phyloP scores from a whole-genome alignment of 495 filamentous ascomycete species.

The Lindgomyces ingoldianus region DNA sequence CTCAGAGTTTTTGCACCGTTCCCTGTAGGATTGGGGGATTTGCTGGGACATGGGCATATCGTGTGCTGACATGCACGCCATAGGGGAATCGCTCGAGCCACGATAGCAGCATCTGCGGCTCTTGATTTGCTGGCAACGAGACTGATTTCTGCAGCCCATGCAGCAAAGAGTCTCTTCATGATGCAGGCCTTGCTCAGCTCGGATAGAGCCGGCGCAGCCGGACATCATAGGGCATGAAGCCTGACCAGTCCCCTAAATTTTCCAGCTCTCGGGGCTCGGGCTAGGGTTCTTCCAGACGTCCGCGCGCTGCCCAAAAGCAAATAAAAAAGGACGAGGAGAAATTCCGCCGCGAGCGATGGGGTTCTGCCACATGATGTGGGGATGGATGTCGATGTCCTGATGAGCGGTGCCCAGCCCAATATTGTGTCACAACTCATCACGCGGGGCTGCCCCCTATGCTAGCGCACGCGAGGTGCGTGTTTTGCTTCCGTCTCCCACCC shows the following conservation, averaged over 20 bases:
- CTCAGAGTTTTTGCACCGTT: too few relatives aligned
- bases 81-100: too few relatives aligned
- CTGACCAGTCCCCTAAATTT: too few relatives aligned
- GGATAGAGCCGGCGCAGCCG: background rate
- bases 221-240: background rate
- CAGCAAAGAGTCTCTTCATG: background rate
- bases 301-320: background rate
- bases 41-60: too few relatives aligned
- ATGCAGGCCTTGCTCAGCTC: background rate
- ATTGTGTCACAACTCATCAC: conserved; percentile 24
- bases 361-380: background rate
- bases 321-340: background rate
- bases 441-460: conserved; percentile 3
- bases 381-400: background rate
- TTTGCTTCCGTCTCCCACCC: background rate
- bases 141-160: background rate
- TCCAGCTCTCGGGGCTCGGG: conserved; percentile 1
- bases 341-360: background rate
- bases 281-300: background rate
- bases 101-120: too few relatives aligned
- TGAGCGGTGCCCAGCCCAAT: background rate
- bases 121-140: too few relatives aligned
- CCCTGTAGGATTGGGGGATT: too few relatives aligned
- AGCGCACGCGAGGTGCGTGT: background rate
- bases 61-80: too few relatives aligned